Conservation (phyloP, 495 filamentous ascomycete genomes). For the Penicillium verhagenii region DNA sequence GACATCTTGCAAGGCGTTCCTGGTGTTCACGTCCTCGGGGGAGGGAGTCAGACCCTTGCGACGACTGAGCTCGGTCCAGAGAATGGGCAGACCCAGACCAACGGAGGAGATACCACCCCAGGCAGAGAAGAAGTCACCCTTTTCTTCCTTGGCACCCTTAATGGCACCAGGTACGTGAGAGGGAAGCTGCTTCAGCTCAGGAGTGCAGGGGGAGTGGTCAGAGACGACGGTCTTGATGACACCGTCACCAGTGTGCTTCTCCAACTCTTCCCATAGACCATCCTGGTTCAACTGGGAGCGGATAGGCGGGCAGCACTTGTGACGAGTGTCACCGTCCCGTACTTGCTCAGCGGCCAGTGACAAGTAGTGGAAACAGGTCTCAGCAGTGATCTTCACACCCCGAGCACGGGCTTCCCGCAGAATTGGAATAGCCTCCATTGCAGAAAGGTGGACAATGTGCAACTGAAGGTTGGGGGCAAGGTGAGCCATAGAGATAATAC, state of each 20-base stretch:
- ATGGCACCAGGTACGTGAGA: slow-evolving; percentile 52
- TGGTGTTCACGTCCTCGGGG: slow-evolving; percentile 40
- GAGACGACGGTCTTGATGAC: slow-evolving; percentile 95
- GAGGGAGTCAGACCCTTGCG: slow-evolving; percentile 41
- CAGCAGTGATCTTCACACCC: slow-evolving; percentile 89
- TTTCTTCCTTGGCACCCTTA: slow-evolving; percentile 29
- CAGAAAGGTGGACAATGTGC: slow-evolving; percentile 94
- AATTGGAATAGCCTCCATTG: slow-evolving; percentile 89
- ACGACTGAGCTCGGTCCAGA: slow-evolving; percentile 78
- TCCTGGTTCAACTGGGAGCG: slow-evolving; percentile 81
- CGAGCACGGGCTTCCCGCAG: slow-evolving; percentile 72
- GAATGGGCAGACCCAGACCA: slow-evolving; percentile 84
- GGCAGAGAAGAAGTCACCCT: slow-evolving; percentile 85
- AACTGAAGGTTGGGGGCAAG: slow-evolving; percentile 80
- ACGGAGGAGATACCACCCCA: slow-evolving; percentile 97
- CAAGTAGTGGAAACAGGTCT: slow-evolving; percentile 98
- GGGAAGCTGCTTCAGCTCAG: slow-evolving; percentile 87
- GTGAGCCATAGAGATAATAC: slow-evolving; percentile 78
- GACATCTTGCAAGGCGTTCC: slow-evolving; percentile 64
- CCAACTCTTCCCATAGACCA: slow-evolving; percentile 80
- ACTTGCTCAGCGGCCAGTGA: slow-evolving; percentile 86
- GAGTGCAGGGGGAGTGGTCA: slow-evolving; percentile 95
- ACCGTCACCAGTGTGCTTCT: slow-evolving; percentile 58
- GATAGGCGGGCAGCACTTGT: slow-evolving; percentile 98
- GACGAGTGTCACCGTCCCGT: slow-evolving; percentile 83